A percentile compares a stretch with the other conserved stretches of the same genome.
Evolutionary conservation across 2,329 filamentous ascomycete species (phyloP).

Genomic region (Penicillium crustosum): DNA sequence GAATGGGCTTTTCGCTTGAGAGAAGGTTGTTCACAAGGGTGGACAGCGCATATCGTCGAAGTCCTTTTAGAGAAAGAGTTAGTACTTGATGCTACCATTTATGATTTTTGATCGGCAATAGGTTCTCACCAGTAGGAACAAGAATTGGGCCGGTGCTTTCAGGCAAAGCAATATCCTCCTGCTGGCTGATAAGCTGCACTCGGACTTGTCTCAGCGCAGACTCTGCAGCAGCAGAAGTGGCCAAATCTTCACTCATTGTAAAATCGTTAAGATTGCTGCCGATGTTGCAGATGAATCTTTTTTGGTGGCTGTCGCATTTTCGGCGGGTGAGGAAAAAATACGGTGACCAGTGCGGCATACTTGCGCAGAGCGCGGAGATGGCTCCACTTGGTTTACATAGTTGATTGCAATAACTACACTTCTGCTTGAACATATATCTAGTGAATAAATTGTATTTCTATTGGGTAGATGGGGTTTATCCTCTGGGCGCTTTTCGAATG

Average conservation of each 20-base stretch:
- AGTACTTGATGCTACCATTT: constrained; percentile 11
- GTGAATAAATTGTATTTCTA: background rate
- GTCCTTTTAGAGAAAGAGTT: constrained; percentile 38
- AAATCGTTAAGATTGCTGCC: constrained; percentile 16
- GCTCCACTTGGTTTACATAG: constrained; percentile 12
- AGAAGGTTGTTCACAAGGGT: constrained; percentile 64
- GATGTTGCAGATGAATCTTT: constrained; percentile 16
- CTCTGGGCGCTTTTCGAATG: constrained; percentile 46
- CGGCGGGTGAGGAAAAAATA: constrained; percentile 41
- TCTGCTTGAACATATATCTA: background rate
- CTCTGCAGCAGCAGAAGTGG: constrained; percentile 21
- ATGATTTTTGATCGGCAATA: background rate
- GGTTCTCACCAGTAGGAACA: constrained; percentile 54
- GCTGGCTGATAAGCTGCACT: constrained; percentile 55
- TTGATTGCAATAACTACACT: background rate
- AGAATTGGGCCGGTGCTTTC: constrained; percentile 57
- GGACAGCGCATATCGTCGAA: constrained; percentile 61
- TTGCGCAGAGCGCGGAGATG: constrained; percentile 40
- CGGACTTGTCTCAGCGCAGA: constrained; percentile 51
- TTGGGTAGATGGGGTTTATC: background rate
- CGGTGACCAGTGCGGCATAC: constrained; percentile 43
- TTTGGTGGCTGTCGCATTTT: constrained; percentile 30
- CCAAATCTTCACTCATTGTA: constrained; percentile 29
- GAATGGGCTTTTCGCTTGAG: constrained; percentile 52
- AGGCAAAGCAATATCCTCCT: constrained; percentile 55